Conservation (phyloP, 345 rosid genomes). For the Turnera subulata region DNA sequence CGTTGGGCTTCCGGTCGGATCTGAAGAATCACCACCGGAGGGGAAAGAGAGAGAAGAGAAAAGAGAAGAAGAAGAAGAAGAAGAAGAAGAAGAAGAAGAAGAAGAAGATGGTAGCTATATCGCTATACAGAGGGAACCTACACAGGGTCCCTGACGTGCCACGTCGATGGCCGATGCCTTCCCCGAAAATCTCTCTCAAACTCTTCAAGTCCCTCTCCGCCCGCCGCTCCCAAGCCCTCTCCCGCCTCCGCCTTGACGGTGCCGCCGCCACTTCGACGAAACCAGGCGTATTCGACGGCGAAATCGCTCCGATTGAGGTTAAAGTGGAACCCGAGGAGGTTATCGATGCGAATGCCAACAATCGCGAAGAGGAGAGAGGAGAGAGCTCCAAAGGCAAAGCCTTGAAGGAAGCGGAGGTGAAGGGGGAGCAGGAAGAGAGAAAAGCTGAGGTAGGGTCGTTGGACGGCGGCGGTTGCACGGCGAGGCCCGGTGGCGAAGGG, state of each 20-base stretch:
- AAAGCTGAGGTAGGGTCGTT: neutral
- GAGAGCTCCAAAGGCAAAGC: neutral
- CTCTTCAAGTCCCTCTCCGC: conserved; percentile 60
- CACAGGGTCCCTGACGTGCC: conserved; percentile 71
- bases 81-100: too few species aligned
- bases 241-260: conserved; percentile 35
- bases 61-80: neutral
- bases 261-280: conserved; percentile 11
- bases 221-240: conserved; percentile 62
- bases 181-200: conserved; percentile 46
- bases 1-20: too few species aligned
- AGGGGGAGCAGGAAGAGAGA: neutral
- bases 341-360: neutral
- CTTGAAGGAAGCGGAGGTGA: conserved; percentile 5
- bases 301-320: neutral
- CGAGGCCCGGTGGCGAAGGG: neutral
- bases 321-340: neutral
- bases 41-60: neutral
- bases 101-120: conserved; percentile 65
- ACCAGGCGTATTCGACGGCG: conserved; percentile 10
- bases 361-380: conserved; percentile 1
- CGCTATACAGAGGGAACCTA: conserved; percentile 86
- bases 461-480: conserved; percentile 7
- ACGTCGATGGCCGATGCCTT: conserved; percentile 76
- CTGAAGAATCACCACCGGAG: too few species aligned